These are phyloP conservation scores for Daedalea quercina DNA, from an alignment of 768 basidiomycete genomes.

Conservation along the genomic window DNA sequence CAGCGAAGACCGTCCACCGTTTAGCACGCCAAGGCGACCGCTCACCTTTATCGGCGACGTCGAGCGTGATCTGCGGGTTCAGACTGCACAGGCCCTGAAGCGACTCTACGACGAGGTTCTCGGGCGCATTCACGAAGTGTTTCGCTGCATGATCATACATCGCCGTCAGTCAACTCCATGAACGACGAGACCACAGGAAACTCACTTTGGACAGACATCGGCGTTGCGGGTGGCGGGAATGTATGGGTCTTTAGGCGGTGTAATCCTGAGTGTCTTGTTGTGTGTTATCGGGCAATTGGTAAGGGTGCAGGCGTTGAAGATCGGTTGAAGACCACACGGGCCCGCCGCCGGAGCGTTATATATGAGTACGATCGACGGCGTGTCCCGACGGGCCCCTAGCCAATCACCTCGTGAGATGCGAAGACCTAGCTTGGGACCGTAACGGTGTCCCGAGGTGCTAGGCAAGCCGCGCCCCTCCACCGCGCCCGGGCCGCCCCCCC, in stretches of 20 bases:
- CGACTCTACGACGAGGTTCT: conserved; percentile 70
- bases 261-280: too few relatives aligned
- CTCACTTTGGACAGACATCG: conserved; percentile 18
- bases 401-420: neutral
- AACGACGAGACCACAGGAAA: neutral
- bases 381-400: neutral
- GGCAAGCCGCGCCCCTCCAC: neutral
- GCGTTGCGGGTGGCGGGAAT: too few relatives aligned
- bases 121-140: conserved; percentile 72
- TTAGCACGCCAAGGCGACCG: too few relatives aligned
- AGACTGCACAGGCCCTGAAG: conserved; percentile 63
- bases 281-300: too few relatives aligned
- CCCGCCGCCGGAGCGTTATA: neutral
- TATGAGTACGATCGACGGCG: neutral
- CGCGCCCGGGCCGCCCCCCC: neutral
- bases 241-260: too few relatives aligned
- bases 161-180: neutral
- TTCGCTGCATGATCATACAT: conserved; percentile 33
- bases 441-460: neutral
- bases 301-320: too few relatives aligned
- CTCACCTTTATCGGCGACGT: conserved; percentile 65
- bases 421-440: neutral
- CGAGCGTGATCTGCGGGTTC: conserved; percentile 69
- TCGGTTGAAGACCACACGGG: neutral
- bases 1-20: too few relatives aligned